Conservation (phyloP, 179 eudicot genomes). For the Actinidia arguta region DNA sequence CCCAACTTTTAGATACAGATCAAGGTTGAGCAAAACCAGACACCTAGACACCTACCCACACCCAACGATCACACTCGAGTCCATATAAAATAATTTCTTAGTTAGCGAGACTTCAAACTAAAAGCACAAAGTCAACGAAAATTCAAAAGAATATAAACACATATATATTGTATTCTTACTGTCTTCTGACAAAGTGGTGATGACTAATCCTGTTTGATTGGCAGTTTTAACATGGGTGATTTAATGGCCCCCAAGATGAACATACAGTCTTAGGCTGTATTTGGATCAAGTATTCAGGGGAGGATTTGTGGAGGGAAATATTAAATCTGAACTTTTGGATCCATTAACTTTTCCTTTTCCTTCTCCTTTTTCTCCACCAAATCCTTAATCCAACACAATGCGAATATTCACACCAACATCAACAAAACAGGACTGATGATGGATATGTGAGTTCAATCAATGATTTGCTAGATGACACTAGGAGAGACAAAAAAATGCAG, state of each 20-base stretch:
- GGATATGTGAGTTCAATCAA: neutral
- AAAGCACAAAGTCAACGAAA: too few species aligned
- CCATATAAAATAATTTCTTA: neutral
- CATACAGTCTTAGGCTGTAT: neutral
- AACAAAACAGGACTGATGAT: neutral
- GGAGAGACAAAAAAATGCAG: neutral
- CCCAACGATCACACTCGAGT: neutral
- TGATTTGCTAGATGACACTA: neutral
- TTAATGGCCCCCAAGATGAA: neutral
- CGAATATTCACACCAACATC: neutral
- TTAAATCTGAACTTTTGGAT: too few species aligned
- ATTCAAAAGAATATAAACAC: too few species aligned
- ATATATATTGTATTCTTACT: neutral
- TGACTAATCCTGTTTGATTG: neutral
- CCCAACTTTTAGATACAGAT: neutral
- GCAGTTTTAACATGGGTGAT: neutral
- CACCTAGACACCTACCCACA: neutral
- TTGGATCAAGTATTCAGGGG: too few species aligned
- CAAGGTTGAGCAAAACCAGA: neutral
- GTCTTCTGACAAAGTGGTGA: neutral
- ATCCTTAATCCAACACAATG: neutral
- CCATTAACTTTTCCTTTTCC: too few species aligned
- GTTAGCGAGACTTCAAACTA: neutral
- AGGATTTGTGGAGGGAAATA: too few species aligned
- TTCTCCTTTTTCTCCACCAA: too few species aligned